A percentile compares a stretch with the other conserved stretches of the same genome.
Evolutionary conservation across 164 flowering plant species (phyloP).

Genomic region (Stephania cephalantha): DNA sequence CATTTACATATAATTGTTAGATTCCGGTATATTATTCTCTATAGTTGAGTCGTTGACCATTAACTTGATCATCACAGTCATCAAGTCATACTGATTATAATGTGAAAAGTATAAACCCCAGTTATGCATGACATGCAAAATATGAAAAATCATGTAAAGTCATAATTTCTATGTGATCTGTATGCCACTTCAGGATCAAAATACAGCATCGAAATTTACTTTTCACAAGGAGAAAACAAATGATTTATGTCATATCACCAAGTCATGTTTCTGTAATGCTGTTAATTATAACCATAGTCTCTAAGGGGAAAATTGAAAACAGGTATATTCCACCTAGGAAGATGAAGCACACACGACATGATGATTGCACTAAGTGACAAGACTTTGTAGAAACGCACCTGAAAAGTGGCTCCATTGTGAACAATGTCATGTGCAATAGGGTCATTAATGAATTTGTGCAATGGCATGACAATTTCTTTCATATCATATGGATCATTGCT

Average conservation of each 20-base stretch:
- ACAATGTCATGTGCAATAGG: conserved; percentile 74
- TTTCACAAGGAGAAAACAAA: background rate
- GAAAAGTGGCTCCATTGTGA: conserved; percentile 97
- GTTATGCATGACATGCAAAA: background rate
- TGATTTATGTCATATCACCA: background rate
- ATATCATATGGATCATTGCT: conserved; percentile 50
- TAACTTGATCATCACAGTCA: background rate
- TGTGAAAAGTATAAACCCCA: background rate
- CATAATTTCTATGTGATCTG: background rate
- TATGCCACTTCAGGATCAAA: background rate
- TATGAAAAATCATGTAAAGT: background rate
- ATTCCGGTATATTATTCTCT: too few species aligned
- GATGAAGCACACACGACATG: background rate
- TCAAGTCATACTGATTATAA: background rate
- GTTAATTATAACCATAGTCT: background rate
- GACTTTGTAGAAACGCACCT: conserved; percentile 38
- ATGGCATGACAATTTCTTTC: conserved; percentile 74
- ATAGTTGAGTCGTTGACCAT: background rate
- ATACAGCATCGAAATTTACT: background rate
- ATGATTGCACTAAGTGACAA: background rate
- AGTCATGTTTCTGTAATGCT: background rate
- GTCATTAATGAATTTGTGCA: conserved; percentile 58
- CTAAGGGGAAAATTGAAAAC: background rate
- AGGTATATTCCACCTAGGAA: background rate
- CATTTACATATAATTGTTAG: too few species aligned